Evolutionary conservation across 1,284 basidiomycete species (phyloP), one percentile per base, ranked within the genome.

Genomic region (Nidula niveotomentosa): DNA sequence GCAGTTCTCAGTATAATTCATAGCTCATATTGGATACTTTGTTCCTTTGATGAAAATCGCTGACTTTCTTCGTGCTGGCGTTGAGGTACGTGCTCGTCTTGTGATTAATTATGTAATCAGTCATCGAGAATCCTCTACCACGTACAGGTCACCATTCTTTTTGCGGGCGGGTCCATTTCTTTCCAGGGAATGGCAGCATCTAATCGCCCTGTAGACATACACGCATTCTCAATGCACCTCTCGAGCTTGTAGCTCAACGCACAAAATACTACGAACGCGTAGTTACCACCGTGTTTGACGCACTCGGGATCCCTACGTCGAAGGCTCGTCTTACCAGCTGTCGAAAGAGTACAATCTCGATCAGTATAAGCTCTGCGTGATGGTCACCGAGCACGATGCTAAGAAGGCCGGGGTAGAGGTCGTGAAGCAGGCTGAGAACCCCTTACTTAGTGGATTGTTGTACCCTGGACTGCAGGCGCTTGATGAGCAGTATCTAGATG

Each of bases 321-420:
- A 90, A 61, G 96, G 96, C 10, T 93, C 92, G 1, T 88, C 86
- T 62, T 97, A 96, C 85, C 96, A 99, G 71, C 85, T 98, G 57
- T 88, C 89, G 1, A 81, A 81, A 44, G 93, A 96, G 60, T 99
- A 98, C 84, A 97, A 90, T 66, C 81, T 98, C 67, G 97, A 99
- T 75, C 92, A 95, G 68, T 98, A 96, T 84, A 85, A 86, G 59
- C 83, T 98, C 46, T 92, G 90, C 62, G 87, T 96, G 8, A 87
- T 88, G 51, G 94, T 96, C 6, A 90, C 94, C 0, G 94, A 98
- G 68, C 94, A 98, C 72, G 97, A 98, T 62, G 94, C 96, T 12
- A 96, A 96, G 71, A 97, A 97, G 71, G 97, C 97, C 0, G 97
- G 97, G n/a, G 96, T 96, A 0, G 97, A 99, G 69, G 97, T 99